Percentiles rank a stretch among this genome's conserved stretches.
These are phyloP conservation scores for Pigoraptor vietnamica DNA, from an alignment of 78 protist species.

Conservation along the genomic window DNA sequence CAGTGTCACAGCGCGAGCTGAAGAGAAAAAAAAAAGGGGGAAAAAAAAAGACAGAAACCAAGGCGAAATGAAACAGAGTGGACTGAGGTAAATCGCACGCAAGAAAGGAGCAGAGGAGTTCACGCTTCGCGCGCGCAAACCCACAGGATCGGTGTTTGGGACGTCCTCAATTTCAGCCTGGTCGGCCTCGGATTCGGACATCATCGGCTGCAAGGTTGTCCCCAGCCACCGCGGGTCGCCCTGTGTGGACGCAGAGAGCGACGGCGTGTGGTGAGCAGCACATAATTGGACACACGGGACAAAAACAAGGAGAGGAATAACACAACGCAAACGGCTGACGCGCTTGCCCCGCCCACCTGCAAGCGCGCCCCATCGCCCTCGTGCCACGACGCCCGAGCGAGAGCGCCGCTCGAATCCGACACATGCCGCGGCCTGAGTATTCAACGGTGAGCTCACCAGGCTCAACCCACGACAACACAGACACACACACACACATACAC, in stretches of 20 bases:
- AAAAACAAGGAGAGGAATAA: too few species aligned
- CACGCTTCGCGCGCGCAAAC: neutral
- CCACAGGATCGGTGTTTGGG: neutral
- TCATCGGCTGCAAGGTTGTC: neutral
- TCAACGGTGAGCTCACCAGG: too few species aligned
- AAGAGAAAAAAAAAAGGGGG: too few species aligned
- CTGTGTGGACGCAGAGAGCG: neutral
- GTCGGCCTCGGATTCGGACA: neutral
- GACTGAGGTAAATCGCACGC: too few species aligned
- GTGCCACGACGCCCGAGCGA: neutral
- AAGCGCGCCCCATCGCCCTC: neutral
- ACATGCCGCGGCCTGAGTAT: neutral
- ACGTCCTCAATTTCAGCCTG: neutral
- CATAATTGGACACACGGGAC: too few species aligned
- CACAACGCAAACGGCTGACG: neutral
- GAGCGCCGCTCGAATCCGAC: neutral
- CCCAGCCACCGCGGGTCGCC: neutral
- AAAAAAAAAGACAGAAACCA: too few species aligned
- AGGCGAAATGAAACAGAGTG: too few species aligned
- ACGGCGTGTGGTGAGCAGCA: too few species aligned
- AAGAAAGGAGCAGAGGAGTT: too few species aligned
- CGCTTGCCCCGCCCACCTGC: neutral
- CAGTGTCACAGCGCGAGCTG: too few species aligned
- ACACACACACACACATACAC: too few species aligned
- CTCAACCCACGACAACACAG: too few species aligned